Evolutionary conservation across 1,139 yeast genomes (phyloP), one percentile per base, ranked within the genome.

Genomic region (Entelexis sorbosivorans): DNA sequence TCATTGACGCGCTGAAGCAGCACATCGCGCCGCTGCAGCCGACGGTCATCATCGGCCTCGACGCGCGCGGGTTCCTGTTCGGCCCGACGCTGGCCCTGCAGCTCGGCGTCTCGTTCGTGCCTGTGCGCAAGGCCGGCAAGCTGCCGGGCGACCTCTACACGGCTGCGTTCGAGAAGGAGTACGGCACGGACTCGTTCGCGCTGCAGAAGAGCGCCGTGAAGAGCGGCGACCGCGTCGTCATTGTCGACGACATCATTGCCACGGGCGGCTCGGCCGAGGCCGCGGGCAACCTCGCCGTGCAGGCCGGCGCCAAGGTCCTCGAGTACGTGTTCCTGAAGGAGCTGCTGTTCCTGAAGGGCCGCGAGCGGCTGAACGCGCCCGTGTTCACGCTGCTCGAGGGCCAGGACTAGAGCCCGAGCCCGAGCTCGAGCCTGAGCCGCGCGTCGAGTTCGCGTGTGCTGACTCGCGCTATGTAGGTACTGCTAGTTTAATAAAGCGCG

Each of bases 211-310:
- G 78, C 53, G 79, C 91, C 43, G 80, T 91, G 60, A 16, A 44
- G 38, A 84, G 88, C 59, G 95, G 91, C 38, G 76, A 95, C 50
- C 83, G 75, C 55, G 93, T 91, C 34, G 73, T 91, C 44, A 76
- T 91, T 59, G 94, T 91, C 34, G 98, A 91, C 67, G 99, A 91
- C 66, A 88, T 91, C 62, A 83, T 93, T 67, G 98, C 98, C 47
- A 91, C 98, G 43, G 98, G 97, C 24, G 98, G 98, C 42, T 82
- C 95, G 64, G 98, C 98, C 20, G 72, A 70, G 55, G 96, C 94
- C 56, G 98, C 97, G 43, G 97, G 95, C 53, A 82, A 85, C 63
- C 76, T 93, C 60, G 84, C 87, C 50, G 69, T 69, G 63, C 71
- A 77, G 69, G 68, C 73, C 46, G 82, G 81, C 51, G 95, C 81